phyloP scores from a whole-genome alignment of 768 basidiomycete genomes.

The Leccinum variicolor region DNA sequence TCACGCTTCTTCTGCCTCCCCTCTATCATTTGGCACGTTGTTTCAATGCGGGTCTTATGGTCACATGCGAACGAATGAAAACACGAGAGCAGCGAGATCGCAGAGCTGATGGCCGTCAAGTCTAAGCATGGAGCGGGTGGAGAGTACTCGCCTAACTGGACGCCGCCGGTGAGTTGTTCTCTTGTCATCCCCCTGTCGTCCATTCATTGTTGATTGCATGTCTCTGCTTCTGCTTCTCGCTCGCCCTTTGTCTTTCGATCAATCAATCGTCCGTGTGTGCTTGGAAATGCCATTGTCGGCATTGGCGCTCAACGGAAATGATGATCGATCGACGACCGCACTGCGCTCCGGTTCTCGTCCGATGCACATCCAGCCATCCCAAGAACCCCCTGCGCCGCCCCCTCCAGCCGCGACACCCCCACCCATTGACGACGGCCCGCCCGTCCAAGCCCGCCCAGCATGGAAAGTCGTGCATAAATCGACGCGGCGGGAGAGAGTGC shows the following conservation, averaged over 20 bases:
- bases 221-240: not conserved
- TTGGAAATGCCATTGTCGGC: not conserved
- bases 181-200: not conserved
- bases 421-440: slow-evolving; percentile 43
- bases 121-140: slow-evolving; percentile 80
- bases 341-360: not conserved
- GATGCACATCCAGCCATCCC: slow-evolving; percentile 19
- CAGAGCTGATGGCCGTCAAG: slow-evolving; percentile 78
- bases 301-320: not conserved
- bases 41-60: not conserved
- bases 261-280: not conserved
- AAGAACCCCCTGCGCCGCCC: slow-evolving; percentile 36
- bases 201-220: not conserved
- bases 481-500: slow-evolving; percentile 47
- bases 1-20: not conserved
- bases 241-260: not conserved
- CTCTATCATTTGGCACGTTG: not conserved
- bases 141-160: slow-evolving; percentile 76
- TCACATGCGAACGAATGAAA: not conserved
- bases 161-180: slow-evolving; percentile 45
- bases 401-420: slow-evolving; percentile 43
- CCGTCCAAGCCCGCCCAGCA: slow-evolving; percentile 56
- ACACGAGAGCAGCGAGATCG: slow-evolving; percentile 61
- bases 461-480: slow-evolving; percentile 75
- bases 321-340: not conserved